Conservation (phyloP, 208 protist genomes). For the Wallacemonas sp. region DNA sequence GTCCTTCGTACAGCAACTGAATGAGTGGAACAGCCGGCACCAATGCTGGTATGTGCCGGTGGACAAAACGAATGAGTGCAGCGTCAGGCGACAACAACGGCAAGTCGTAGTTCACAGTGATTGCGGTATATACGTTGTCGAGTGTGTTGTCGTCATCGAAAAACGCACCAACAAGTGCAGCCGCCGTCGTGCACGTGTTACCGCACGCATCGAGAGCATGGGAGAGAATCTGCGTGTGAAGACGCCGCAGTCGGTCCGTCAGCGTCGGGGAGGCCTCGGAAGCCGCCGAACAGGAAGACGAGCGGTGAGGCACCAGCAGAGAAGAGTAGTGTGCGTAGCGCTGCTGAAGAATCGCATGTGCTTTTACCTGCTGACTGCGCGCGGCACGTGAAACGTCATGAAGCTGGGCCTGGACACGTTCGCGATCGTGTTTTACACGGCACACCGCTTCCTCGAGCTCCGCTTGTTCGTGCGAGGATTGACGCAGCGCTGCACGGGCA, state of each 20-base stretch:
- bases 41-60: conserved; percentile 10
- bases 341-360: background rate
- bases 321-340: background rate
- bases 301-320: no score
- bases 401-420: background rate
- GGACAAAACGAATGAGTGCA: background rate
- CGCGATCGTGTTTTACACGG: background rate
- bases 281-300: no score
- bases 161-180: background rate
- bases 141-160: background rate
- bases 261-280: no score
- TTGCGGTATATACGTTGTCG: background rate
- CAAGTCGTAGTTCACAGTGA: background rate
- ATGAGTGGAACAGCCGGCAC: conserved; percentile 19
- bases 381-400: background rate
- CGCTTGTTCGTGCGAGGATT: background rate
- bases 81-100: background rate
- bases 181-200: background rate
- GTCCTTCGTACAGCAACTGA: conserved; percentile 20
- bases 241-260: background rate
- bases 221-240: background rate
- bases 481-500: background rate
- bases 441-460: background rate
- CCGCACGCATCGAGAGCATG: background rate
- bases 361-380: background rate